Conservation (phyloP, 208 protist genomes). For the Trypanosoma boissoni region DNA sequence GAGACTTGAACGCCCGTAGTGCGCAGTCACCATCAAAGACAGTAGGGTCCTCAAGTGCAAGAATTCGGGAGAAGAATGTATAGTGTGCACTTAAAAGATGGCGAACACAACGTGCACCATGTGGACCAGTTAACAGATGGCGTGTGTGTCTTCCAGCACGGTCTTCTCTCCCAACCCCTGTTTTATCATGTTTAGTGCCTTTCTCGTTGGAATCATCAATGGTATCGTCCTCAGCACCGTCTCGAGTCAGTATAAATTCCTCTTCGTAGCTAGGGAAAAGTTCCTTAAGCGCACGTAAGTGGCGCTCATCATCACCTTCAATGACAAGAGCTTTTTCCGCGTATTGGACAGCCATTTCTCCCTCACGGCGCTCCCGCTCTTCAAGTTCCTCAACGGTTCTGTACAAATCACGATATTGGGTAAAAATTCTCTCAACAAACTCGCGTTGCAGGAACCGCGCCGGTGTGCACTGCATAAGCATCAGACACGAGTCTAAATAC, state of each 20-base stretch:
- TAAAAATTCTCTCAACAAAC: slow-evolving; percentile 67
- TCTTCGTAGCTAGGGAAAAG: slow-evolving; percentile 94
- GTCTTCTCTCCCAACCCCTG: slow-evolving; percentile 15
- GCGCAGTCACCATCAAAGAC: slow-evolving; percentile 24
- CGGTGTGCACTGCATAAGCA: slow-evolving; percentile 42
- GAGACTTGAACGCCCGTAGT: slow-evolving; percentile 41
- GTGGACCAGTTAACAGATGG: slow-evolving; percentile 65
- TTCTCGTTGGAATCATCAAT: slow-evolving; percentile 22
- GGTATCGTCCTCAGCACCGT: slow-evolving; percentile 33
- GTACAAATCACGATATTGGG: slow-evolving; percentile 65
- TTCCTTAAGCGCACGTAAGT: slow-evolving; percentile 78
- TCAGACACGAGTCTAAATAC: slow-evolving; percentile 78
- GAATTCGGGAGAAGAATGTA: slow-evolving; percentile 64
- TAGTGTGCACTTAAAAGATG: slow-evolving; percentile 68
- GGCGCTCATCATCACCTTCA: slow-evolving; percentile 91
- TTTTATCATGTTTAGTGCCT: slow-evolving; percentile 26
- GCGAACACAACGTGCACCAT: slow-evolving; percentile 60
- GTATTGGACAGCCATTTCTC: slow-evolving; percentile 88
- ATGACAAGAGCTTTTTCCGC: slow-evolving; percentile 88
- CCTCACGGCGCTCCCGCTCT: slow-evolving; percentile 59
- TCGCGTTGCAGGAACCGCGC: slow-evolving; percentile 45
- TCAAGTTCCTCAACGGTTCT: slow-evolving; percentile 71
- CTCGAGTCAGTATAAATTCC: slow-evolving; percentile 69
- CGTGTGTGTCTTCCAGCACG: slow-evolving; percentile 65
- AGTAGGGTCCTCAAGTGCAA: slow-evolving; percentile 25